Conservation (phyloP, 2,329 filamentous ascomycete species). For the Mollisia scopiformis region DNA sequence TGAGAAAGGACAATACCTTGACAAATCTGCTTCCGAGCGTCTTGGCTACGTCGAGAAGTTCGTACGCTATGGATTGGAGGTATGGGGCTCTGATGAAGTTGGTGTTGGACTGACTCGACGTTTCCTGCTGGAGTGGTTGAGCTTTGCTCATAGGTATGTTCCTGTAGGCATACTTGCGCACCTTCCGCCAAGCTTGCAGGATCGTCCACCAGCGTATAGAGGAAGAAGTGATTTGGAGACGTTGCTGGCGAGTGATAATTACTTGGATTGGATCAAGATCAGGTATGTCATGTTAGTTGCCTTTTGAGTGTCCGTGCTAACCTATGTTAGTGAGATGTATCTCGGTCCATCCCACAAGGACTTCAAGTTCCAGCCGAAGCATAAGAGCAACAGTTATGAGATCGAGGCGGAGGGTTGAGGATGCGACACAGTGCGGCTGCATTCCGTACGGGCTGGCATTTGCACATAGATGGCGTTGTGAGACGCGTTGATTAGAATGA, state of each 20-base stretch:
- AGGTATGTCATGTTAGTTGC: conserved; percentile 62
- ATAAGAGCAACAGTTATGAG: conserved; percentile 92
- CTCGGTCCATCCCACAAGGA: conserved; percentile 85
- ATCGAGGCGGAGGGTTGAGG: conserved; percentile 71
- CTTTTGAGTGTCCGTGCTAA: conserved; percentile 7
- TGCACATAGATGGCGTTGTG: background rate
- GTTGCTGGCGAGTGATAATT: conserved; percentile 87
- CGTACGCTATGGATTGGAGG: conserved; percentile 84
- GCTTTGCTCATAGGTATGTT: conserved; percentile 90
- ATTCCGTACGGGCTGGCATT: background rate
- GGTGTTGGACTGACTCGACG: conserved; percentile 88
- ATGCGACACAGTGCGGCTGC: background rate
- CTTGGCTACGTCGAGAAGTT: conserved; percentile 88
- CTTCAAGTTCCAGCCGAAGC: conserved; percentile 96
- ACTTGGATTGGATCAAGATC: conserved; percentile 98
- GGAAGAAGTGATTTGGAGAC: conserved; percentile 92
- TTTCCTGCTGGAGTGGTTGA: conserved; percentile 94
- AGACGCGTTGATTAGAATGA: background rate
- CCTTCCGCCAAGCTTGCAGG: conserved; percentile 85
- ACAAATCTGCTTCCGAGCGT: conserved; percentile 90
- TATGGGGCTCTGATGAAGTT: conserved; percentile 95
- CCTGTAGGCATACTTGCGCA: conserved; percentile 87
- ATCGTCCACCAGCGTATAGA: conserved; percentile 81
- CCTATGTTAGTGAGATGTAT: conserved; percentile 82
- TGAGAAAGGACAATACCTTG: conserved; percentile 85